These are phyloP conservation scores for Choricystis sp. DNA, from an alignment of 139 green algal species.

Conservation along the genomic window DNA sequence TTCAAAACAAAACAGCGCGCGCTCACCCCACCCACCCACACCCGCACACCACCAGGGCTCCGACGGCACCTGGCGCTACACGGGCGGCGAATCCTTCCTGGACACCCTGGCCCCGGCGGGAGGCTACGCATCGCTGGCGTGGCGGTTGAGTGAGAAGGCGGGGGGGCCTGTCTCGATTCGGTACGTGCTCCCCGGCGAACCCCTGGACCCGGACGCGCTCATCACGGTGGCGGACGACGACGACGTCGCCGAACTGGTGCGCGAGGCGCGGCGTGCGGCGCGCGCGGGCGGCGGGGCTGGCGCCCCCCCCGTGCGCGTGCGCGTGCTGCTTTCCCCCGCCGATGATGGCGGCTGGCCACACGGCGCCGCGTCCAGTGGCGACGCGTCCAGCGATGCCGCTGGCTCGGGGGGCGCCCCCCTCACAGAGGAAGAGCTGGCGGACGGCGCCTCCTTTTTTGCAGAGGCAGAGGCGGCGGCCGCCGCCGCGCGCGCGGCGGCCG, in stretches of 20 bases:
- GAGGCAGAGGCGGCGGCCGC: no score
- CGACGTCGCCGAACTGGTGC: constrained; percentile 57
- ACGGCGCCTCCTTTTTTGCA: no score
- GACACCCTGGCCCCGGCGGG: constrained; percentile 19
- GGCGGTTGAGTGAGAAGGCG: constrained; percentile 39
- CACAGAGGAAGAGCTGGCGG: no score
- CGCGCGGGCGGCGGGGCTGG: no score
- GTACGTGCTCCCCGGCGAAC: constrained; percentile 43
- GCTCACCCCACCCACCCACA: no score
- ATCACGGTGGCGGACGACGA: constrained; percentile 53
- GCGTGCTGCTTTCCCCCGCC: constrained; percentile 41
- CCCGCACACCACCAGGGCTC: no score
- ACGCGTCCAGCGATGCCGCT: no score
- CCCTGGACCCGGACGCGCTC: constrained; percentile 45
- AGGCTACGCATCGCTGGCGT: constrained; percentile 37
- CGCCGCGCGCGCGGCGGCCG: no score
- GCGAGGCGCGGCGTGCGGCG: constrained; percentile 45
- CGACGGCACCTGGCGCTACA: constrained; percentile 18
- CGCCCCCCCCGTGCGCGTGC: constrained; percentile 52
- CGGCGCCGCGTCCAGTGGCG: no score
- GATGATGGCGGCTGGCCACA: constrained; percentile 23
- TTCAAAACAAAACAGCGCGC: no score
- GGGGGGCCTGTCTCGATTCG: constrained; percentile 31
- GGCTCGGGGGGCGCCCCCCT: no score
- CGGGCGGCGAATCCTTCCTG: constrained; percentile 26